Percentiles rank a stretch among this genome's conserved stretches.
phyloP scores from a whole-genome alignment of 202 grass and related monocot species.

The Bolboschoenoplectus hybrid region DNA sequence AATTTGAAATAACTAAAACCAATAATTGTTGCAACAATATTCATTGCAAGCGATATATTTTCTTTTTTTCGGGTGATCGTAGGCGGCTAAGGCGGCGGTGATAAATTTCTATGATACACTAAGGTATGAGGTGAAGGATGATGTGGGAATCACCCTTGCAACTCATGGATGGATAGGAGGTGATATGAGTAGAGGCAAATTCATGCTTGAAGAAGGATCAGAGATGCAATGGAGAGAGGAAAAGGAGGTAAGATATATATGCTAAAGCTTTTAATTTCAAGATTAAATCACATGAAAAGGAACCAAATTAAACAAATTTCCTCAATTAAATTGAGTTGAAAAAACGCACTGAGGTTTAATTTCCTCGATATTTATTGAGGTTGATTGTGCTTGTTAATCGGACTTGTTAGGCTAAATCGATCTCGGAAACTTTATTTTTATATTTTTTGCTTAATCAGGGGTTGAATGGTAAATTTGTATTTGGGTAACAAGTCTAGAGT shows the following conservation, averaged over 20 bases:
- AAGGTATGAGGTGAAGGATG: slow-evolving; percentile 71
- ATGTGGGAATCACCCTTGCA: slow-evolving; percentile 71
- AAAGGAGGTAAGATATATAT: slow-evolving; percentile 51
- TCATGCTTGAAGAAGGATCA: slow-evolving; percentile 63
- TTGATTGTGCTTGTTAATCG: neutral
- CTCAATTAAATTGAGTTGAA: neutral
- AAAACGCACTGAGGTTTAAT: neutral
- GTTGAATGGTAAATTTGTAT: neutral
- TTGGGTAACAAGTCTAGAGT: neutral
- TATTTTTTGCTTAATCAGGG: neutral
- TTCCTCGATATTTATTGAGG: neutral
- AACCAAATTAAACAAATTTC: neutral
- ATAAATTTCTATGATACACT: slow-evolving; percentile 88
- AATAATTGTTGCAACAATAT: neutral
- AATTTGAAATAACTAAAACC: neutral
- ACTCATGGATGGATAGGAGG: slow-evolving; percentile 83
- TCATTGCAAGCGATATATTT: neutral
- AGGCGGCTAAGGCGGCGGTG: slow-evolving; percentile 85
- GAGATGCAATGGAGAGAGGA: slow-evolving; percentile 68
- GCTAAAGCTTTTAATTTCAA: neutral
- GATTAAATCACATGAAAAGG: neutral
- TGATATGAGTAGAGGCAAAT: slow-evolving; percentile 50
- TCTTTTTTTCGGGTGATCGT: neutral
- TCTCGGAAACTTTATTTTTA: neutral
- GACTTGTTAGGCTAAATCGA: neutral